A percentile compares a stretch with the other conserved stretches of the same genome.
Conservation (phyloP, 164 flowering plant genomes). For the Magnolia officinalis region DNA sequence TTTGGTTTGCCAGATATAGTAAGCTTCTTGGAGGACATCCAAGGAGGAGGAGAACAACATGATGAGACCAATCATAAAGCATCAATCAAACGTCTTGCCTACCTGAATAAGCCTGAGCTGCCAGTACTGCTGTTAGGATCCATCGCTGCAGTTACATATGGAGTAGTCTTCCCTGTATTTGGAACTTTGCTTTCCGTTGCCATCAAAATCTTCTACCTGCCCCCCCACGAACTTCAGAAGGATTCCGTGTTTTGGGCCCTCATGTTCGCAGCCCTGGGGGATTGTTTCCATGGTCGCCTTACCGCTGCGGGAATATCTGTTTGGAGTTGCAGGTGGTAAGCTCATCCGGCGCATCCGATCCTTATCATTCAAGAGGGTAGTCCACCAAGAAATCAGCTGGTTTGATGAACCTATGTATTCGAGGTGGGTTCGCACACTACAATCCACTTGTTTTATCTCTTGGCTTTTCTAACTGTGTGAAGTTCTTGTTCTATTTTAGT, state of each 20-base stretch:
- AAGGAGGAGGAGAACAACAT: conserved; percentile 2
- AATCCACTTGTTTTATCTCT: neutral
- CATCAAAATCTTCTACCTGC: conserved; percentile 48
- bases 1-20: conserved; percentile 25
- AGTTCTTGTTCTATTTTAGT: conserved; percentile 28
- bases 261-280: conserved; percentile 33
- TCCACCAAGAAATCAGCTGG: conserved; percentile 68
- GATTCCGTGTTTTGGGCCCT: conserved; percentile 54
- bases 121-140: conserved; percentile 45
- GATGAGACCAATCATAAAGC: conserved; percentile 5
- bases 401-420: conserved; percentile 64
- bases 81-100: conserved; percentile 39
- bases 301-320: conserved; percentile 51
- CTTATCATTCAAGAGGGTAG: conserved; percentile 51
- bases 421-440: conserved; percentile 29
- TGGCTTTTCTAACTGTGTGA: neutral
- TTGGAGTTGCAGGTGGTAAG: conserved; percentile 65
- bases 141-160: conserved; percentile 43
- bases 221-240: conserved; percentile 27
- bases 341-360: conserved; percentile 54
- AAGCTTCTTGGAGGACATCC: conserved; percentile 9
- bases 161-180: conserved; percentile 46
- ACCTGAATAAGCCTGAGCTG: conserved; percentile 56
- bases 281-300: conserved; percentile 14
- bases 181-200: conserved; percentile 47